Evolutionary conservation across 305 asterid species (phyloP).

Genomic region (Fraxinus baroniana): DNA sequence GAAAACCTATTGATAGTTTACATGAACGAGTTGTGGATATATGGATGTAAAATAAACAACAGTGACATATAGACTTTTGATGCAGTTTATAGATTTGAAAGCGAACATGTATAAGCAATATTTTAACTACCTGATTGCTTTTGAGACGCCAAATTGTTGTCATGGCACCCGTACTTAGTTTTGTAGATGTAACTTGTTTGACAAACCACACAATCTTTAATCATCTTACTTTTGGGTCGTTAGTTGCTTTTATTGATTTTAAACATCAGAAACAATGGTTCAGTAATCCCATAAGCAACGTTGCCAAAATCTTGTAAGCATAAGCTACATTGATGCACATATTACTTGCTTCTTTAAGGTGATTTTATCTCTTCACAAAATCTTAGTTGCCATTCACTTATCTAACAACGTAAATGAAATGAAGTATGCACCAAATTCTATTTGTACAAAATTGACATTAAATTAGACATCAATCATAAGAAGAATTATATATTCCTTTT

Average conservation of each 20-base stretch:
- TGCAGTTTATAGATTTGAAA: not conserved
- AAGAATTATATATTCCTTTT: not conserved
- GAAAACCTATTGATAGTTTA: not conserved
- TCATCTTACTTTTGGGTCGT: not conserved
- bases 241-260: too few relatives aligned
- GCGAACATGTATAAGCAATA: not conserved
- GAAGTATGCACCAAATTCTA: not conserved
- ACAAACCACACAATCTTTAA: not conserved
- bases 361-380: not conserved
- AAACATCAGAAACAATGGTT: not conserved
- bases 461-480: not conserved
- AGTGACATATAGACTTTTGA: not conserved
- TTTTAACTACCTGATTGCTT: not conserved
- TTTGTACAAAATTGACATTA: not conserved
- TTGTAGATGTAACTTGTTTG: not conserved
- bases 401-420: not conserved
- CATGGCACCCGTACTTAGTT: not conserved
- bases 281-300: not conserved
- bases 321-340: not conserved
- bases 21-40: not conserved
- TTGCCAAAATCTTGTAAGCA: not conserved
- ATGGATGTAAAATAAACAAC: not conserved
- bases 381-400: not conserved
- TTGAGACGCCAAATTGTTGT: not conserved
- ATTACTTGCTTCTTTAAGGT: not conserved